Evolutionary conservation across 257 asterid species (phyloP).

Genomic region (Catharanthus roseus): DNA sequence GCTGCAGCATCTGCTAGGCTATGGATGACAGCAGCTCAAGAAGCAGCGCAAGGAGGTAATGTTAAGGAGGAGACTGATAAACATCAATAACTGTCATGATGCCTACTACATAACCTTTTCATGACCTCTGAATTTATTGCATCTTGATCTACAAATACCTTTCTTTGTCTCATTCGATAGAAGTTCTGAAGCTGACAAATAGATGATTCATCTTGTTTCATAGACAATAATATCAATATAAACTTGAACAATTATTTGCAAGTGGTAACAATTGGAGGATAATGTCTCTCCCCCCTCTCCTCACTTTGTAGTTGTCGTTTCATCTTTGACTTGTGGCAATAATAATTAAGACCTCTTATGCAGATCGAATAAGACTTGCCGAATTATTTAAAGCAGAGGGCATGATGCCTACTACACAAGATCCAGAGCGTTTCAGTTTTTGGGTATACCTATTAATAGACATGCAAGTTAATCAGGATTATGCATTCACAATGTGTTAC

Average conservation of each 20-base stretch:
- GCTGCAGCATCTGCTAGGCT: slow-evolving; percentile 66
- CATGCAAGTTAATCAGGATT: slow-evolving; percentile 16
- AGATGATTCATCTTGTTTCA: not conserved
- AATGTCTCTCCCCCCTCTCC: not conserved
- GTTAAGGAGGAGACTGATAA: not conserved
- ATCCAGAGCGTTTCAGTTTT: slow-evolving; percentile 90
- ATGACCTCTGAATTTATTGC: not conserved
- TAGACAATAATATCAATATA: not conserved
- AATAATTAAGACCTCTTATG: slow-evolving; percentile 10
- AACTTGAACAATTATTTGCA: not conserved
- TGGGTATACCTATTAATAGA: slow-evolving; percentile 54
- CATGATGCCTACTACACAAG: slow-evolving; percentile 68
- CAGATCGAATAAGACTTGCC: slow-evolving; percentile 77
- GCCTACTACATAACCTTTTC: not conserved
- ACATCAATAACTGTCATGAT: not conserved
- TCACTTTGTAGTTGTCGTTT: not conserved
- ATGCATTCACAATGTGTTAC: not conserved
- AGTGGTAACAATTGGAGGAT: slow-evolving; percentile 1
- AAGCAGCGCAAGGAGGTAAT: slow-evolving; percentile 78
- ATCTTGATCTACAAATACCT: not conserved
- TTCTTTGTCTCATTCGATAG: not conserved
- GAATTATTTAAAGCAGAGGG: slow-evolving; percentile 88
- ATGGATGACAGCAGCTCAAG: slow-evolving; percentile 79
- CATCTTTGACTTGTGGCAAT: slow-evolving; percentile 8
- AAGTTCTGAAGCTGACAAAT: not conserved